These are phyloP conservation scores for Sphagnum magellanicum DNA, from an alignment of 228 moss, liverwort and hornwort genomes.

Conservation along the genomic window DNA sequence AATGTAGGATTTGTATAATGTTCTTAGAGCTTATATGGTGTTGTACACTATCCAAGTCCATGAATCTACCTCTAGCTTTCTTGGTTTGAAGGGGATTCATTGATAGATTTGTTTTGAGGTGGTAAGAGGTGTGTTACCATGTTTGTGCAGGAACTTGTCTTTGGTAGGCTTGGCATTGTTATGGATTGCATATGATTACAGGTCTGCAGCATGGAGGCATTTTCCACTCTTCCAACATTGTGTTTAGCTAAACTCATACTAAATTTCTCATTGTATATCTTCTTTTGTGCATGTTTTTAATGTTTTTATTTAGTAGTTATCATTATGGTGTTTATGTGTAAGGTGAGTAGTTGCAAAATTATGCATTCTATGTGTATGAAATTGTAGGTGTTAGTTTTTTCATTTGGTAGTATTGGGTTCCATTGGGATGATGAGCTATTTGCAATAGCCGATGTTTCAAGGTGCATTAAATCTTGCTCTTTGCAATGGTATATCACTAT, in stretches of 20 bases:
- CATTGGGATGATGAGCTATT: conserved; percentile 91
- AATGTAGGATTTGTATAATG: too few species aligned
- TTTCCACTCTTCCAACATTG: conserved; percentile 95
- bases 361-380: not conserved
- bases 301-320: too few species aligned
- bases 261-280: too few species aligned
- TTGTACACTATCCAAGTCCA: too few species aligned
- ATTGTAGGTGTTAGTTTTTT: not conserved
- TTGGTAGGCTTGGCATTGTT: conserved; percentile 10
- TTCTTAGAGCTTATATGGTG: too few species aligned
- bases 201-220: conserved; percentile 87
- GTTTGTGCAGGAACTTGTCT: too few species aligned
- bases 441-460: conserved; percentile 94
- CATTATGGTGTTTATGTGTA: not conserved
- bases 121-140: too few species aligned
- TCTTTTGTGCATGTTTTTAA: too few species aligned
- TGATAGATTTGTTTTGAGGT: too few species aligned
- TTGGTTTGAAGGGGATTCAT: too few species aligned
- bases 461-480: conserved; percentile 93
- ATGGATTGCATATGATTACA: conserved; percentile 84
- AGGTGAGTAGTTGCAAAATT: not conserved
- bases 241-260: conserved; percentile 56
- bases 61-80: too few species aligned
- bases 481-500: conserved; percentile 43
- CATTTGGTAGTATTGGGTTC: conserved; percentile 73